Evolutionary conservation across 495 filamentous ascomycete genomes (phyloP).

Genomic region (Letharia columbiana): DNA sequence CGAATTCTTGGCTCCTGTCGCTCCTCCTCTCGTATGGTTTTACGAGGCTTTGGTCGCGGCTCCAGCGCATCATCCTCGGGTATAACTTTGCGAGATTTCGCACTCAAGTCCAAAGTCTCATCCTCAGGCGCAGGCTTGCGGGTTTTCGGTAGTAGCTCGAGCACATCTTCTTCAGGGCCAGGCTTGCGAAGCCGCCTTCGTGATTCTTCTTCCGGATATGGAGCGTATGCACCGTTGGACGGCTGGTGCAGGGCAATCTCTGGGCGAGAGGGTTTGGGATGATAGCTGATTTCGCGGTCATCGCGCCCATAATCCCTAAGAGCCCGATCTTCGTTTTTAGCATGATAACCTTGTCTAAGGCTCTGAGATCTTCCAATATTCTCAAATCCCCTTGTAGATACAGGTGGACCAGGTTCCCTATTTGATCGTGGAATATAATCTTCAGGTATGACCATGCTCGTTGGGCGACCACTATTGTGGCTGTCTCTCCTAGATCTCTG

Average conservation of each 20-base stretch:
- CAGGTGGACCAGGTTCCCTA: conserved; percentile 42
- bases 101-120: neutral
- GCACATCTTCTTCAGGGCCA: conserved; percentile 15
- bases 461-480: conserved; percentile 45
- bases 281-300: conserved; percentile 19
- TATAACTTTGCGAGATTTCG: neutral
- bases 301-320: conserved; percentile 20
- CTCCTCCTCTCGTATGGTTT: conserved; percentile 18
- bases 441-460: conserved; percentile 55
- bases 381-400: conserved; percentile 56
- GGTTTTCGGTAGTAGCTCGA: conserved; percentile 3
- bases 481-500: conserved; percentile 42
- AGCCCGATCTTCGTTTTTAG: conserved; percentile 20
- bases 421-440: conserved; percentile 43
- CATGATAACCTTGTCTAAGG: conserved; percentile 16
- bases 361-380: conserved; percentile 35
- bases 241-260: conserved; percentile 19
- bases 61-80: neutral
- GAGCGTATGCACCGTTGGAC: conserved; percentile 19
- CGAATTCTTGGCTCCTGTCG: conserved; percentile 9
- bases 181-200: conserved; percentile 22
- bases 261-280: conserved; percentile 10
- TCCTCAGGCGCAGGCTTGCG: conserved; percentile 1
- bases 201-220: conserved; percentile 17
- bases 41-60: conserved; percentile 7